These are phyloP conservation scores for Yamadazyma insecticola DNA, from an alignment of 805 yeast genomes.

Conservation along the genomic window DNA sequence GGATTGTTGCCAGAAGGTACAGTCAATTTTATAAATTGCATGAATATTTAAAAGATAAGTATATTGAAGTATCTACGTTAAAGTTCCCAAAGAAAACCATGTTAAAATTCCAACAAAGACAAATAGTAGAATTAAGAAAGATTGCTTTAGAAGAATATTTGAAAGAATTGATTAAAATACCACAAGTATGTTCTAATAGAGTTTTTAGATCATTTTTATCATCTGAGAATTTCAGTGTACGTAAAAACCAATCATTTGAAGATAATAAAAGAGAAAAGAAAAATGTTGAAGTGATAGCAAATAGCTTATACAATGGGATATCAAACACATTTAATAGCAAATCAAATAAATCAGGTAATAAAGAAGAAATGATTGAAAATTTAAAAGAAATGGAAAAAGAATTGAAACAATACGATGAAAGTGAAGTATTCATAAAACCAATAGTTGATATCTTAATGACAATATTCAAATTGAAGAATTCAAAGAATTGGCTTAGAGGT, in stretches of 20 bases:
- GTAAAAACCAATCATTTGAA: conserved; percentile 25
- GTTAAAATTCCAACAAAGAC: conserved; percentile 64
- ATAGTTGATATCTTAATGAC: conserved; percentile 72
- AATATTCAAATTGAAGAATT: conserved; percentile 59
- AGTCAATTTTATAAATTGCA: conserved; percentile 77
- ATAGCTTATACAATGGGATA: conserved; percentile 22
- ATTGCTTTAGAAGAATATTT: conserved; percentile 59
- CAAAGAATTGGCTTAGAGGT: conserved; percentile 79
- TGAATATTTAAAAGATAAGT: conserved; percentile 52
- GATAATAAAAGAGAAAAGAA: conserved; percentile 13
- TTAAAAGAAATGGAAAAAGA: conserved; percentile 51
- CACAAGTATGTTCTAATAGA: conserved; percentile 68
- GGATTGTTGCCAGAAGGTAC: conserved; percentile 89
- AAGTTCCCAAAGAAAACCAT: conserved; percentile 59
- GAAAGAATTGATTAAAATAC: conserved; percentile 49
- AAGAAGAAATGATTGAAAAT: conserved; percentile 20
- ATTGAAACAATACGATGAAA: conserved; percentile 47
- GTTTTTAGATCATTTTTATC: conserved; percentile 76
- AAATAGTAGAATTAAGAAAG: conserved; percentile 62
- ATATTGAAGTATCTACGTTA: conserved; percentile 45
- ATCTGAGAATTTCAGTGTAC: conserved; percentile 50
- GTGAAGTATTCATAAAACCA: conserved; percentile 59
- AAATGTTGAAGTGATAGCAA: conserved; percentile 28
- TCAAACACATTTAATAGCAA: conserved; percentile 12
- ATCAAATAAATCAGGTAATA: conserved; percentile 2